These are phyloP conservation scores for Malus hybrid DNA, from an alignment of 331 rosid genomes.

Conservation along the genomic window DNA sequence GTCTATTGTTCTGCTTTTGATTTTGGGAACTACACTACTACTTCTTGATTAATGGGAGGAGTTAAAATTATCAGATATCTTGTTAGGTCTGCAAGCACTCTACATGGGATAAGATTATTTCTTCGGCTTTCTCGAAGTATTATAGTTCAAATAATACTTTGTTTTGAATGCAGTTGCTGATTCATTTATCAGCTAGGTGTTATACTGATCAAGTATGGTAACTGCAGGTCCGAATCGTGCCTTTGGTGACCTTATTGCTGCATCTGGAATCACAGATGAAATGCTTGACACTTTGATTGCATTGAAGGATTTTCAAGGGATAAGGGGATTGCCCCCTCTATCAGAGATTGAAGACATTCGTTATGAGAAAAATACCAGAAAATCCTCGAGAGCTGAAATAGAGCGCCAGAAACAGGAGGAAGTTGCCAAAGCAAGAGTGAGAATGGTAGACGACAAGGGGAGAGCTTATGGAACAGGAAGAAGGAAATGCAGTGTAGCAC, in stretches of 20 bases:
- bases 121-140: neutral
- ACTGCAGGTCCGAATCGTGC: constrained; percentile 74
- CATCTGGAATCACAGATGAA: constrained; percentile 91
- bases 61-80: neutral
- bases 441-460: constrained; percentile 82
- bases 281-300: constrained; percentile 92
- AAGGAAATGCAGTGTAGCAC: constrained; percentile 95
- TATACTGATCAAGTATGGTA: neutral
- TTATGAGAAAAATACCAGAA: constrained; percentile 61
- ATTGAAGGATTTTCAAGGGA: constrained; percentile 69
- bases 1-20: neutral
- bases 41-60: too few relatives aligned
- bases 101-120: neutral
- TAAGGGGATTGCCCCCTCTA: constrained; percentile 85
- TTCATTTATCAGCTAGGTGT: neutral
- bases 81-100: neutral
- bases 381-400: constrained; percentile 65
- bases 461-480: constrained; percentile 93
- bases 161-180: neutral
- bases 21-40: neutral
- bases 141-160: neutral
- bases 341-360: constrained; percentile 63
- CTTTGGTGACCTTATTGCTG: constrained; percentile 84
- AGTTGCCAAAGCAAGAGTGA: constrained; percentile 80
- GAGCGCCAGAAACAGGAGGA: constrained; percentile 95